Percentiles rank a stretch among this genome's conserved stretches.
phyloP scores from a whole-genome alignment of 495 filamentous ascomycete species.

The Mytilinidion resinicola region DNA sequence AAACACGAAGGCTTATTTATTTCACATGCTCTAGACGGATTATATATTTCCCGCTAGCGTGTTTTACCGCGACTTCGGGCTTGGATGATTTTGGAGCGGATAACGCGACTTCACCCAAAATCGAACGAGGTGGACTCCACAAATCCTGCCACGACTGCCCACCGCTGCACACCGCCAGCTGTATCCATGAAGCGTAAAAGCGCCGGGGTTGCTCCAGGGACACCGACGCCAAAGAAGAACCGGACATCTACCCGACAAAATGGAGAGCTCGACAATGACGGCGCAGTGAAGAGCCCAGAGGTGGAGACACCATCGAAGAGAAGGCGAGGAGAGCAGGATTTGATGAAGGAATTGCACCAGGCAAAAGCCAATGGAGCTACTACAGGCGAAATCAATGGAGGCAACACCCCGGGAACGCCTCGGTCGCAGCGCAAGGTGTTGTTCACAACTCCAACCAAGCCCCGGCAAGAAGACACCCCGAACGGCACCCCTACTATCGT shows the following conservation, averaged over 20 bases:
- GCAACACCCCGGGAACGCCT: conserved; percentile 15
- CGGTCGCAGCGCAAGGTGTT: conserved; percentile 19
- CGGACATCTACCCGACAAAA: conserved; percentile 3
- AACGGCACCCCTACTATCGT: conserved; percentile 49
- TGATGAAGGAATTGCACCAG: not conserved
- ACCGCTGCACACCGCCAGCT: too few relatives aligned
- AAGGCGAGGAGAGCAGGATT: not conserved
- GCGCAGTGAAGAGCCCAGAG: not conserved
- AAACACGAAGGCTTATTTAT: too few relatives aligned
- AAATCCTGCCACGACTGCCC: too few relatives aligned
- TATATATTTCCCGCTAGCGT: too few relatives aligned
- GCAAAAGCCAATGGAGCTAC: conserved; percentile 9
- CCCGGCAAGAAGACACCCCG: conserved; percentile 11
- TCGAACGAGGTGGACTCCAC: too few relatives aligned
- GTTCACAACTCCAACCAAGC: conserved; percentile 21
- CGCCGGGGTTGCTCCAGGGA: conserved; percentile 9
- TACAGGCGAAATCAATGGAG: conserved; percentile 4
- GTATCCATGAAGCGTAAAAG: conserved; percentile 22
- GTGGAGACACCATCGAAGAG: conserved; percentile 20
- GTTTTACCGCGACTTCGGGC: too few relatives aligned
- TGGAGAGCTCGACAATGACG: conserved; percentile 7
- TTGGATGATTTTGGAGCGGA: too few relatives aligned
- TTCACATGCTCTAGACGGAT: too few relatives aligned
- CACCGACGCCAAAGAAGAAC: conserved; percentile 10
- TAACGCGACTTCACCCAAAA: too few relatives aligned